Conservation (phyloP, 345 rosid genomes). For the Hypericum perforatum region DNA sequence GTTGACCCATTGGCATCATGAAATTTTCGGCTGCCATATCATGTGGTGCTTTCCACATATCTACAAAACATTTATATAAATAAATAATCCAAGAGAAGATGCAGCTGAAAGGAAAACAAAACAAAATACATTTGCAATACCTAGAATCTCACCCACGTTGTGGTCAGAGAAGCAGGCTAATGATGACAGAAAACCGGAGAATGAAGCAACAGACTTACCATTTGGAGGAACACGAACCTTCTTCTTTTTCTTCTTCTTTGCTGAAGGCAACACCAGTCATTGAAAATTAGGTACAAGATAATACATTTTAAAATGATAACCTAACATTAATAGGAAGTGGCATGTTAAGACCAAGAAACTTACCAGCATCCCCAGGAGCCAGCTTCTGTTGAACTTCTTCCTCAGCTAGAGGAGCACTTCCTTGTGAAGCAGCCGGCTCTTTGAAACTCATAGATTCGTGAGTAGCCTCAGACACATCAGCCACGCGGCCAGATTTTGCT, state of each 20-base stretch:
- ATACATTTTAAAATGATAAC: too few relatives aligned
- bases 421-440: slow-evolving; percentile 63
- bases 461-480: slow-evolving; percentile 57
- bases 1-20: slow-evolving; percentile 79
- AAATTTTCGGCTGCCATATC: slow-evolving; percentile 53
- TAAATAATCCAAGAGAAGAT: not conserved
- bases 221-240: slow-evolving; percentile 53
- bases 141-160: not conserved
- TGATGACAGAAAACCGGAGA: not conserved
- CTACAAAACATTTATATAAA: not conserved
- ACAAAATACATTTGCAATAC: not conserved
- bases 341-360: not conserved
- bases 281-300: too few relatives aligned
- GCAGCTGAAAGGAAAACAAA: not conserved
- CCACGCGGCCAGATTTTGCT: slow-evolving; percentile 30
- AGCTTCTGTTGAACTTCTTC: slow-evolving; percentile 69
- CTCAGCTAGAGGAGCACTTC: slow-evolving; percentile 43
- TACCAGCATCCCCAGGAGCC: slow-evolving; percentile 64
- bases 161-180: not conserved
- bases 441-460: slow-evolving; percentile 57
- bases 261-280: slow-evolving; percentile 26
- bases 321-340: too few relatives aligned
- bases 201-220: slow-evolving; percentile 22
- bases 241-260: slow-evolving; percentile 77
- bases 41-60: slow-evolving; percentile 53